phyloP scores from a whole-genome alignment of 768 basidiomycete genomes.

The Mycena metata region DNA sequence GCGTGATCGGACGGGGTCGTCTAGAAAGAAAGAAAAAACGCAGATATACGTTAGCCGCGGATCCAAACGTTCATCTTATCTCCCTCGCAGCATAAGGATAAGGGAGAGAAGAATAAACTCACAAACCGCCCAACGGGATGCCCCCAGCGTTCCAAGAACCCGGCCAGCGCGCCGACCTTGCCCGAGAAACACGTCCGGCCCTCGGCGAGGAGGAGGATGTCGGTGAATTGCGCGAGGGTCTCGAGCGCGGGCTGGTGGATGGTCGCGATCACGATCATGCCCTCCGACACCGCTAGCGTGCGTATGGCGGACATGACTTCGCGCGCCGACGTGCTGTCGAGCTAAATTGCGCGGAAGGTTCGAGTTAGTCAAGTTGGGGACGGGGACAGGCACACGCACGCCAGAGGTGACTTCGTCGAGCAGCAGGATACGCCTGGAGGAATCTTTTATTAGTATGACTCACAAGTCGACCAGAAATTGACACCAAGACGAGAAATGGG shows the following conservation, averaged over 20 bases:
- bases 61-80: neutral
- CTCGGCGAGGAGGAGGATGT: conserved; percentile 68
- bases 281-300: conserved; percentile 58
- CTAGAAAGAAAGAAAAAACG: conserved; percentile 39
- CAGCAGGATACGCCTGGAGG: conserved; percentile 62
- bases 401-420: conserved; percentile 76
- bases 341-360: conserved; percentile 42
- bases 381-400: conserved; percentile 42
- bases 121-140: conserved; percentile 54
- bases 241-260: conserved; percentile 79
- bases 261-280: conserved; percentile 71
- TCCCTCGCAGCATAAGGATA: too few relatives aligned
- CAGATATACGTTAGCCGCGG: neutral
- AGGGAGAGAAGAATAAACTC: conserved; percentile 27
- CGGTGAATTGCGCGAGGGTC: conserved; percentile 71
- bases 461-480: neutral
- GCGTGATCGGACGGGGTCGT: conserved; percentile 72
- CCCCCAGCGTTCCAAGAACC: conserved; percentile 57
- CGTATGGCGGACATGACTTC: conserved; percentile 61
- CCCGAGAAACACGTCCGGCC: conserved; percentile 62
- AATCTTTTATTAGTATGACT: neutral
- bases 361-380: neutral
- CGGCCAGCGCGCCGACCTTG: conserved; percentile 57
- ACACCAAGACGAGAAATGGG: neutral
- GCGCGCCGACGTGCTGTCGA: conserved; percentile 63